Evolutionary conservation across 2,329 filamentous ascomycete genomes (phyloP).

Genomic region (Exutisphaerella laricina): DNA sequence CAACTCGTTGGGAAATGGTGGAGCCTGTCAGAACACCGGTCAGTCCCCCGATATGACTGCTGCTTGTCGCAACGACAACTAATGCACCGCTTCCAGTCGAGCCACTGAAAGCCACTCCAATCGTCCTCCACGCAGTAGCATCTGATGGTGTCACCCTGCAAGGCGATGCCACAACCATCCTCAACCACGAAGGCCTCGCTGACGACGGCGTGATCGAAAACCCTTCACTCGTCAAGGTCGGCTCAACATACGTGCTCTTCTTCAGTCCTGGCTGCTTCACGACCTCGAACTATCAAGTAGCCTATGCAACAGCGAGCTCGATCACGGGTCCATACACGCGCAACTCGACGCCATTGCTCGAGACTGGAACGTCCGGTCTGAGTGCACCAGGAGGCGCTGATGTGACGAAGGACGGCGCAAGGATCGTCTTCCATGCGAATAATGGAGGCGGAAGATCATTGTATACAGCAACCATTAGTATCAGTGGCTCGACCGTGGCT

Average conservation of each 20-base stretch:
- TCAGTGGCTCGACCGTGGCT: conserved; percentile 15
- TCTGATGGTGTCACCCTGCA: conserved; percentile 29
- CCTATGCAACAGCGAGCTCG: conserved; percentile 30
- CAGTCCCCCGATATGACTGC: too few relatives aligned
- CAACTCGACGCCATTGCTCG: conserved; percentile 23
- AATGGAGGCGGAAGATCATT: conserved; percentile 20
- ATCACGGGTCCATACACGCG: conserved; percentile 32
- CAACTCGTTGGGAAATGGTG: conserved; percentile 29
- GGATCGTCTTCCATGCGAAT: conserved; percentile 33
- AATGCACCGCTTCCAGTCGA: conserved; percentile 16
- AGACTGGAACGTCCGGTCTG: conserved; percentile 28
- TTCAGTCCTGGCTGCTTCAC: conserved; percentile 34
- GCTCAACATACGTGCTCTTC: conserved; percentile 34
- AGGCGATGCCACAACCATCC: conserved; percentile 24
- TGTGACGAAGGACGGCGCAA: conserved; percentile 25
- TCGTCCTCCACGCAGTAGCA: conserved; percentile 30
- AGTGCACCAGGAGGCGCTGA: conserved; percentile 31
- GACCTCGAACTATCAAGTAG: conserved; percentile 29
- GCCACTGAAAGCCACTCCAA: conserved; percentile 30
- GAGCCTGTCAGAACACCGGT: conserved; percentile 31
- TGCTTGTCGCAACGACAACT: too few relatives aligned
- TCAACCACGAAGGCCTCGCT: conserved; percentile 28
- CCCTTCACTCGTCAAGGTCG: conserved; percentile 26
- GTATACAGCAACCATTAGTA: conserved; percentile 20
- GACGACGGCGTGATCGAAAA: conserved; percentile 34